phyloP scores from a whole-genome alignment of 1,284 basidiomycete genomes.

The Rugosomyces carneus region DNA sequence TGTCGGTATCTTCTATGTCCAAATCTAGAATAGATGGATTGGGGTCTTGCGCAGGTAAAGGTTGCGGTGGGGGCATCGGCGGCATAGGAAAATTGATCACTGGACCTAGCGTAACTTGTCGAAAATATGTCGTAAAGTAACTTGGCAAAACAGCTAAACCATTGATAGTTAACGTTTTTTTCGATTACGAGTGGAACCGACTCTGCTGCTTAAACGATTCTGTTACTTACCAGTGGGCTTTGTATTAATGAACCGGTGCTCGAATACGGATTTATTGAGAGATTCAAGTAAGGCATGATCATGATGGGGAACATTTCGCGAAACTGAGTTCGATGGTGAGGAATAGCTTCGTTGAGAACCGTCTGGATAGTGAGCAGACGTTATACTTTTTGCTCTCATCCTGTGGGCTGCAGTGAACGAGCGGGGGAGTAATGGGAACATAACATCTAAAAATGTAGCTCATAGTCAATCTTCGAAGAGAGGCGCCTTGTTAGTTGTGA shows the following conservation, averaged over 20 bases:
- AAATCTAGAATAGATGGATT: slow-evolving; percentile 32
- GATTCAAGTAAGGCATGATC: slow-evolving; percentile 62
- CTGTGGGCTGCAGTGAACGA: slow-evolving; percentile 64
- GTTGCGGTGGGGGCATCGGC: slow-evolving; percentile 58
- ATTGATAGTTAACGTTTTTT: background rate
- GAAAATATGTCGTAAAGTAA: slow-evolving; percentile 67
- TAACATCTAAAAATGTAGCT: slow-evolving; percentile 43
- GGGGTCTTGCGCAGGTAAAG: slow-evolving; percentile 44
- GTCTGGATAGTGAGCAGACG: slow-evolving; percentile 44
- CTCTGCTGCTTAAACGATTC: background rate
- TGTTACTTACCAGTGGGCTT: slow-evolving; percentile 47
- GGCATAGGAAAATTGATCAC: slow-evolving; percentile 63
- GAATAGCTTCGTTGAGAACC: slow-evolving; percentile 31
- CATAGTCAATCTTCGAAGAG: background rate
- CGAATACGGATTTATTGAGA: slow-evolving; percentile 56
- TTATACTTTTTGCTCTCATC: slow-evolving; percentile 35
- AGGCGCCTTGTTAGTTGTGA: background rate
- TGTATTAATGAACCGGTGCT: slow-evolving; percentile 61
- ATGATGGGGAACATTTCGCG: slow-evolving; percentile 33
- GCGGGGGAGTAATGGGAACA: slow-evolving; percentile 56
- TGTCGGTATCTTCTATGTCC: slow-evolving; percentile 27
- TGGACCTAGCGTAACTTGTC: slow-evolving; percentile 56
- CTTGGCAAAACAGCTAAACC: slow-evolving; percentile 55
- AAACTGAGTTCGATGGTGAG: slow-evolving; percentile 27
- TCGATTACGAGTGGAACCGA: no score